Evolutionary conservation across 768 basidiomycete species (phyloP).

Genomic region (Suillus spraguei): DNA sequence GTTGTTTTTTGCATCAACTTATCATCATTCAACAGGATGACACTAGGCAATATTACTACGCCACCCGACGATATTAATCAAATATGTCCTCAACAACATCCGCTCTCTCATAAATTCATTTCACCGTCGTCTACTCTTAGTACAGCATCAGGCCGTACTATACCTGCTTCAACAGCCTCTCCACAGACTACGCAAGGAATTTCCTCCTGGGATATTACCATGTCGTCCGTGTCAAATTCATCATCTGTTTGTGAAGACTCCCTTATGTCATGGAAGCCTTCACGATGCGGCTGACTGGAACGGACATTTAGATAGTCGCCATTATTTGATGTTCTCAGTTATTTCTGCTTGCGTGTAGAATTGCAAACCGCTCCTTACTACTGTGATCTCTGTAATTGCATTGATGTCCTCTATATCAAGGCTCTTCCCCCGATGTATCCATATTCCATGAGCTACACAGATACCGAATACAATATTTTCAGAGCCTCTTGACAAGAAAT

Average conservation of each 20-base stretch:
- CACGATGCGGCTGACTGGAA: conserved; percentile 33
- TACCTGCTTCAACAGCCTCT: conserved; percentile 23
- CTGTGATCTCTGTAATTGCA: neutral
- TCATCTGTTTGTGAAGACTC: conserved; percentile 51
- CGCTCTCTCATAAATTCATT: conserved; percentile 5
- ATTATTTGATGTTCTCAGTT: neutral
- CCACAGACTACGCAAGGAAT: conserved; percentile 19
- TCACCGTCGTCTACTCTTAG: conserved; percentile 1
- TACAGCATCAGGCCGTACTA: conserved; percentile 9
- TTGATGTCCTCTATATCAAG: neutral
- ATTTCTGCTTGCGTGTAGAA: neutral
- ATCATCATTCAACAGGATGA: conserved; percentile 35
- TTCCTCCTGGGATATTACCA: conserved; percentile 21
- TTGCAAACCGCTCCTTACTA: neutral
- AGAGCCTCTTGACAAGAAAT: conserved; percentile 3
- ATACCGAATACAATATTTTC: neutral
- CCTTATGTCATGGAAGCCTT: conserved; percentile 65
- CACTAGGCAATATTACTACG: conserved; percentile 39
- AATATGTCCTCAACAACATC: conserved; percentile 4
- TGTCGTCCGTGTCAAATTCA: conserved; percentile 26
- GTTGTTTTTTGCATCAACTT: conserved; percentile 11
- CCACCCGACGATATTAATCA: conserved; percentile 28
- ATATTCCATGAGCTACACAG: neutral
- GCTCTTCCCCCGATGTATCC: neutral
- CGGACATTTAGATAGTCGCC: too few relatives aligned